Base-by-base conservation (phyloP, 148 eudicot genomes). In the Pouteria glomerata region DNA sequence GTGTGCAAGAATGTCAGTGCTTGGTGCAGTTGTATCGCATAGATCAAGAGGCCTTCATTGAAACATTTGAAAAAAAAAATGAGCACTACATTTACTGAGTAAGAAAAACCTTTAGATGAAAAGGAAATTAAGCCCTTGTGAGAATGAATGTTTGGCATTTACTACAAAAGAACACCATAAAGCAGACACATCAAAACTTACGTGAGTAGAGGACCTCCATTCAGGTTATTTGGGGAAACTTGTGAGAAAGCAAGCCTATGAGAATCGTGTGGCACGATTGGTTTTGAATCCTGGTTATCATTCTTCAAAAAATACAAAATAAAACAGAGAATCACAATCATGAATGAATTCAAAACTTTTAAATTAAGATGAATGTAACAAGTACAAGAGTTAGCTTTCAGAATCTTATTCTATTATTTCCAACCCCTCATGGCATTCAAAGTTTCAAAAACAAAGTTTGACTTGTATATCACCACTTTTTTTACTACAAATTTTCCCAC, bases 31-130 rank as follows among this genome's bases (percentile, higher is more conserved):
- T 68, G 80, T 71, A 74, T 94, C 97, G 79, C 91, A 87, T 18
- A 94, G 87, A 80, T 89, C 98, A 74, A 89, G 91, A 70, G 98
- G 98, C 83, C 98, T 94, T 83, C 78, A 45, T 42, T 29, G 73
- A 74, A 77, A 68, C 7, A 39, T 18, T 33, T 63, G 31, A 41
- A 58, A 77, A 1, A 66, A 26, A n/a, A 60, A 13, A 44, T 44
- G 30, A 29, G 53, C 26, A 59, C 23, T 37, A 16, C 39, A 72
- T 30, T 44, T 24, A 55, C 26, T 51, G 29, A 37, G 16, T 31
- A 64, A 31, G 7, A 56, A 35, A 68, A 69, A 67, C n/a, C 72
- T 65, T 30, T 65, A 71, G 24, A 69, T 30, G 53, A 27, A 23
- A 81, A 42, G 1, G 58, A 67, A 21, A 12, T 14, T 23, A 14